Percentiles rank a stretch among this genome's conserved stretches.
Conservation (phyloP, 2,329 filamentous ascomycete species). For the Annulohypoxylon truncatum region DNA sequence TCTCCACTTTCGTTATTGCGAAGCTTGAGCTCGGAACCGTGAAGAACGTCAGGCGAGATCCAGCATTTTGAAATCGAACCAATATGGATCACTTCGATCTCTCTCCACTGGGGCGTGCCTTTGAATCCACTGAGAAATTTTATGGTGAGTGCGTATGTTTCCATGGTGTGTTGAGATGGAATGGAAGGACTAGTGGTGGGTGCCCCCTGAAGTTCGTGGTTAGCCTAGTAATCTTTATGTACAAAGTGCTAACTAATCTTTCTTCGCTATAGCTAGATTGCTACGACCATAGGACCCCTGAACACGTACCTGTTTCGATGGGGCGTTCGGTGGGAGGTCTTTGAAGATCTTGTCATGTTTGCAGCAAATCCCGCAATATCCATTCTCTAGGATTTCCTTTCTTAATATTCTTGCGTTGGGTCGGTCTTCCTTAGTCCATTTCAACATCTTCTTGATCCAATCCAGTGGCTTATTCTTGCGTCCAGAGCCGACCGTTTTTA, state of each 20-base stretch:
- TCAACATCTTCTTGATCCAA: conserved; percentile 1
- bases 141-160: not conserved
- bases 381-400: not conserved
- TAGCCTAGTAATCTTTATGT: not conserved
- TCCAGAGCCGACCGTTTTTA: not conserved
- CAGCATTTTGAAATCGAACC: not conserved
- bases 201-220: not conserved
- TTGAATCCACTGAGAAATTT: not conserved
- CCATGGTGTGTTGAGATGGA: not conserved
- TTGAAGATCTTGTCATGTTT: not conserved
- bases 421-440: not conserved
- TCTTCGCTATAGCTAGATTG: too few relatives aligned
- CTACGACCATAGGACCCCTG: too few relatives aligned
- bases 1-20: not conserved
- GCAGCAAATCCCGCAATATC: not conserved
- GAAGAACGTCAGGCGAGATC: not conserved
- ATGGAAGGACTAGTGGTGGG: not conserved
- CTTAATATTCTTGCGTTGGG: not conserved
- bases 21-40: not conserved
- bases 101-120: not conserved
- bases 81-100: not conserved
- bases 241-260: too few relatives aligned
- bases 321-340: not conserved
- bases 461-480: not conserved
- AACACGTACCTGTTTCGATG: not conserved